Evolutionary conservation across 1,139 yeast genomes (phyloP), one percentile per base, ranked within the genome.

Genomic region (Lodderomyces pseudojiufengensis): DNA sequence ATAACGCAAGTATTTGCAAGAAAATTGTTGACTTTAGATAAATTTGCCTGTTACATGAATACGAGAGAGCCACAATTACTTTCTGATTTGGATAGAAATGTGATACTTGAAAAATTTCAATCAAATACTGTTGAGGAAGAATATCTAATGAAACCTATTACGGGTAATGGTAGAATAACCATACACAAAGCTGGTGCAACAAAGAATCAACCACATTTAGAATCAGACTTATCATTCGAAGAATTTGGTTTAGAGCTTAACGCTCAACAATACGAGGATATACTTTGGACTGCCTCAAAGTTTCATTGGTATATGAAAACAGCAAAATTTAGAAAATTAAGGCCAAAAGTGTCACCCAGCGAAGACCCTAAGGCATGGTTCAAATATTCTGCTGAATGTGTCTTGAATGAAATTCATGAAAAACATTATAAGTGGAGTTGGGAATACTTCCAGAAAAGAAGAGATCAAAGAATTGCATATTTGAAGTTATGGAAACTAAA

Each of bases 191-290:
- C 70, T 6, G 94, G 94, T 2, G 70, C 94, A 1, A 78, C 88
- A 0, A 82, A 78, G 32, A 50, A 63, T 0, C 60, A 63, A 21
- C 97, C 98, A 2, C 94, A 85, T 54, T 71, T 87, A 13, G 76
- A 77, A 34, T 76, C 92, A 0, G 85, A 86, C 42, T 63, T 92
- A 33, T 75, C 81, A 43, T 94, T 90, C 55, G 90, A 90, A 40
- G 95, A 92, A 52, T 81, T 94, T 48, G 87, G 95, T 11, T 65
- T 94, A 15, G 87, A 83, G 39, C 65, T 94, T 43, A 95, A 92
- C 55, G 79, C 92, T 38, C 75, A 78, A 37, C 97, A 92, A 55
- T 94, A 94, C 54, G 73, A 82, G 29, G 94, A 86, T 53, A 72
- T 87, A 4, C 66, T 94, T 29, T 78, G 86, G 73, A 82, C 95